Evolutionary conservation across 1,284 basidiomycete species (phyloP), one percentile per base, ranked within the genome.

Genomic region (Trametes sp.): DNA sequence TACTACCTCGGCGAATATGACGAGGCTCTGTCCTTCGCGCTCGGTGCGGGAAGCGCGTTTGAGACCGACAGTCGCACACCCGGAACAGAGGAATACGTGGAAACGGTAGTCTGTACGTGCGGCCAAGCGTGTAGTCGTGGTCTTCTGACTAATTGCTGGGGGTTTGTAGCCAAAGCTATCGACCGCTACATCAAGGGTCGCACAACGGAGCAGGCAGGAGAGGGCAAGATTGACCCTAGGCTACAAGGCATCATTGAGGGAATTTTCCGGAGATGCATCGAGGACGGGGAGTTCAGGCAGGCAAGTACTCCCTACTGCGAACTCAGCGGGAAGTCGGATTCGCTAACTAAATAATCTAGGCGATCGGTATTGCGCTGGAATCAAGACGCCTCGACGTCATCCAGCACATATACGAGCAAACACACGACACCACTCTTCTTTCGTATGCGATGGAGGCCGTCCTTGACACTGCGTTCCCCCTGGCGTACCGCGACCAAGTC

Each of bases 1-100:
- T 98, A 95, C 78, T 96, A 92, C 83, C 86, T 98, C 50, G 95
- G 93, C 68, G 93, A 95, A 75, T 92, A 96, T 69, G 93, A 96
- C 69, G 96, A 98, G 76, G 93, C 95, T 26, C 84, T 98, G 63
- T 91, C 93, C 35, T 97, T 98, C 73, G 96, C 96, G 23, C 86
- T 98, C 54, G 91, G 92, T 63, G 94, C 95, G n/a, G 94, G 92
- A 49, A 82, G 80, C 73, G 90, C 90, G 71, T 98, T 98, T 73
- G 89, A 93, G 73, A 83, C 84, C 19, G 93, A 95, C 74, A 80
- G 82, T 65, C 82, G 83, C 72, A 82, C 77, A 45, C 78, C 78
- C 57, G 87, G 84, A 10, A 85, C 88, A 21, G 90, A 88, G 64
- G 96, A 98, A 79, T 98, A 94, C 77, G 87, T 94, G 23, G 95